Base-by-base conservation (phyloP, 805 yeast genomes). In the Candida gorgasii region DNA sequence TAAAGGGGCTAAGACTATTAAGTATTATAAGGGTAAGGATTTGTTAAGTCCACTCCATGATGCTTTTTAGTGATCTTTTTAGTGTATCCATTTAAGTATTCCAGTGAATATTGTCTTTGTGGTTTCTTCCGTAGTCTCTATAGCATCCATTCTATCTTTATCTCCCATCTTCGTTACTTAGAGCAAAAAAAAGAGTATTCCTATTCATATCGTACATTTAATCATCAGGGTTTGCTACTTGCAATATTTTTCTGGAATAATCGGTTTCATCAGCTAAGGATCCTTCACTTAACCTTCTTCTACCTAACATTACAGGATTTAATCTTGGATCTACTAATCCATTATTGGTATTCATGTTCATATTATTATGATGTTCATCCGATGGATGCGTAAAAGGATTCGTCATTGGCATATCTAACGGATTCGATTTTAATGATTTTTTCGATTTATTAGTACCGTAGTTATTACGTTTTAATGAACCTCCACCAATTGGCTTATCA, bases 221-320 rank as follows among this genome's bases (percentile, higher is more conserved):
- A 41, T 41, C 40, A 36, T 88, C 96, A 1, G 97, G 96, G 56
- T 90, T 90, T 24, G 95, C 90, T 9, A 90, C 95, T 46, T 89
- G 83, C 36, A 90, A 70, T 14, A 87, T 81, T 66, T 88, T 88
- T 57, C 89, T 73, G 38, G 86, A 75, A 63, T 84, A 86, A 60
- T 87, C 93, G 3, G 87, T 80, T 48, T 86, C 95, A 60, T 89
- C 95, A 8, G 95, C 90, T 41, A 90, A 69, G 2, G 92, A 82
- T 4, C 96, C 96, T 54, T 86, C 92, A 54, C 89, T 81, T 47
- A 87, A 73, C 50, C 96, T 72, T 56, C 95, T 80, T 57, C 90
- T 79, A 28, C 95, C 96, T 61, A 86, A 68, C 84, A 86, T 80
- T 33, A 79, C 76, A 1, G 89, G 89, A 59, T 84, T 83, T 48